Evolutionary conservation across 345 rosid species (phyloP).

Genomic region (Sisymbrium altissimum): DNA sequence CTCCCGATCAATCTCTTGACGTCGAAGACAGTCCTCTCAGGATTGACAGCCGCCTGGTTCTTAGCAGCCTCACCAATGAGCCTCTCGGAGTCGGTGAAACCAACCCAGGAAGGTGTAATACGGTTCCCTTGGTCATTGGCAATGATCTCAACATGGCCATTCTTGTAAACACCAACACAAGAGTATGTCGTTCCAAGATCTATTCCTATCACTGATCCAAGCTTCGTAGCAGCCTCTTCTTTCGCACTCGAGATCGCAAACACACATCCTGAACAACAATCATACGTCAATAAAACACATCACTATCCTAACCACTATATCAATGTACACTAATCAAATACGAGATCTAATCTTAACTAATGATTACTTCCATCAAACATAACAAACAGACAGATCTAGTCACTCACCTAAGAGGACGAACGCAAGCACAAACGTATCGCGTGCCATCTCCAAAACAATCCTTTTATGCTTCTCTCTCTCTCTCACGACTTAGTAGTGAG

Average conservation of each 20-base stretch:
- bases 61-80: constrained; percentile 97
- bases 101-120: constrained; percentile 98
- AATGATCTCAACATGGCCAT: constrained; percentile 95
- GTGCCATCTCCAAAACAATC: constrained; percentile 10
- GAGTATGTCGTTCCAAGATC: constrained; percentile 97
- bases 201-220: constrained; percentile 93
- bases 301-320: no score
- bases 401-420: constrained; percentile 21
- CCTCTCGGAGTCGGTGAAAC: constrained; percentile 88
- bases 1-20: constrained; percentile 96
- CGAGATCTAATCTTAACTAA: constrained; percentile 10
- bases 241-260: constrained; percentile 49
- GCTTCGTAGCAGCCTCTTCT: constrained; percentile 62
- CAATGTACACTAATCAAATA: neutral
- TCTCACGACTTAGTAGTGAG: neutral
- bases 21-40: constrained; percentile 85
- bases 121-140: constrained; percentile 99
- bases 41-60: constrained; percentile 89
- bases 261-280: constrained; percentile 36
- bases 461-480: neutral
- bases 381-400: constrained; percentile 34
- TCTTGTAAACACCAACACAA: constrained; percentile 96
- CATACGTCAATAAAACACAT: constrained; percentile 52
- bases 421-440: constrained; percentile 24
- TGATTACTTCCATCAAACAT: neutral